Conservation (phyloP, 805 yeast genomes). For the Candida broadrunensis region DNA sequence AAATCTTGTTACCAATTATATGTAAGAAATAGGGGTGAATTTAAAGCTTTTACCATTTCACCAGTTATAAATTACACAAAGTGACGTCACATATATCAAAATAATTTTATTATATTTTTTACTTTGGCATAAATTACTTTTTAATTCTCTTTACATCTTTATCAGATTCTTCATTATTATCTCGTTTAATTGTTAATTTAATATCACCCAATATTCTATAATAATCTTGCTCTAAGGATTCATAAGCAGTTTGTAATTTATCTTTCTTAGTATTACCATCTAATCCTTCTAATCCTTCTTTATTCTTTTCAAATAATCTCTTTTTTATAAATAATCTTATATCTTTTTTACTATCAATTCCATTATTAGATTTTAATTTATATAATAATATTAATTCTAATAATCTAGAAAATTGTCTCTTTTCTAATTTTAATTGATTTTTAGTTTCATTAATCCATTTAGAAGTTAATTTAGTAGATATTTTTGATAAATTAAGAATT, state of each 20-base stretch:
- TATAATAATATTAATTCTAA: constrained; percentile 70
- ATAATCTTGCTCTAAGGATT: constrained; percentile 69
- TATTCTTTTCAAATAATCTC: constrained; percentile 74
- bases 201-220: constrained; percentile 47
- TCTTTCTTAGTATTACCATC: constrained; percentile 63
- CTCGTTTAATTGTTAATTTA: constrained; percentile 9
- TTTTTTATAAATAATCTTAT: constrained; percentile 65
- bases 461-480: constrained; percentile 16
- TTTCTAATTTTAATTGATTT: constrained; percentile 55
- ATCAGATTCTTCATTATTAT: background rate
- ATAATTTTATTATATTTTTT: no score
- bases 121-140: no score
- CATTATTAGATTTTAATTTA: constrained; percentile 22
- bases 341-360: constrained; percentile 27
- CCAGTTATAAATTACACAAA: no score
- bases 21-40: no score
- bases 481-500: constrained; percentile 18
- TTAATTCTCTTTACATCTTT: no score
- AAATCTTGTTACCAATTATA: no score
- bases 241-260: constrained; percentile 74
- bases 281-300: constrained; percentile 68
- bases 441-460: constrained; percentile 43
- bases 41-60: no score
- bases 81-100: no score
- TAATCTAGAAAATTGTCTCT: constrained; percentile 73